Evolutionary conservation across 192 early-diverging fungal genomes (phyloP), one percentile per base, ranked within the genome.

Genomic region (Mortierella antarctica): DNA sequence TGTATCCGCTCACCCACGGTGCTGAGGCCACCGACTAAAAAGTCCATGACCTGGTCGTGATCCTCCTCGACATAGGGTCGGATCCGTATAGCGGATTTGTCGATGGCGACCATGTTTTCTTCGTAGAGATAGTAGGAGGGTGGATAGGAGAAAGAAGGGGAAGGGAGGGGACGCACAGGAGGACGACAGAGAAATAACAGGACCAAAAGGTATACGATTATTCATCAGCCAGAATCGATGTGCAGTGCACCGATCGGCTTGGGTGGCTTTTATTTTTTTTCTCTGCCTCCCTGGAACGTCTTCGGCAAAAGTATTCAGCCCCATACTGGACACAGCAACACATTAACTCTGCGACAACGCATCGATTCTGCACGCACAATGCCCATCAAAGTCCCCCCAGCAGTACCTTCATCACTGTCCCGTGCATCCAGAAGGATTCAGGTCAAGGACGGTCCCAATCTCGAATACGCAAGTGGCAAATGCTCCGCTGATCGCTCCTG

Each of bases 381-480:
- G 20, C 9, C 58, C 41, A 74, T 67, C 59, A 74, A 74, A 20
- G 63, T 52, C 10, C 73, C 73, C 14, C 77, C 77, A 39, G 42
- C 64, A 20, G 57, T 80, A 53, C 77, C 77, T 15, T 51, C 77
- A 63, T 80, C 77, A 4, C 70, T 80, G 31, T 71, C 70, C n/a
- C 57, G 65, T 5, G 47, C 65, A 46, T 23, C 77, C 6, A 72
- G 40, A 23, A 63, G 65, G 60, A 17, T 67, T n/a, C 40, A 54
- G 7, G 46, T 67, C 41, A 71, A 79, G 59, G 77, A 72, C 42
- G 77, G 77, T 40, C 77, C 77, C 20, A 72, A 68, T 44, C 77
- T 80, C 40, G 77, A 80, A 62, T 80, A 72, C 62, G 77, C 62
- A 78, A 78, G 46, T 57, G 20, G 14, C 23, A 64, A 64, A 39